Base-by-base conservation (phyloP, 2,329 filamentous ascomycete genomes). In the Arthrobotrys sinensis region DNA sequence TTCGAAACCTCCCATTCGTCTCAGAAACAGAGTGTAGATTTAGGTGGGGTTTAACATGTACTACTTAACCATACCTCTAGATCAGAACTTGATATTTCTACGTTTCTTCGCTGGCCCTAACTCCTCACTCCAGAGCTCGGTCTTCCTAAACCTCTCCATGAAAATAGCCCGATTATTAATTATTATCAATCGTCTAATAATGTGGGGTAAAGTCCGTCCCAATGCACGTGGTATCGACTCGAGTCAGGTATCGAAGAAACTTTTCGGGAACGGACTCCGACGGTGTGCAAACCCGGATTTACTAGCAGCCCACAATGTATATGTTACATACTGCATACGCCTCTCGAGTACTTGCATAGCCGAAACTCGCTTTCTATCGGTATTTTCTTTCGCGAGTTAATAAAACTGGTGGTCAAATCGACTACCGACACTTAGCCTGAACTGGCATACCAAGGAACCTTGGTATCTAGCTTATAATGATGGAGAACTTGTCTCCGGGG, bases 241-340 rank as follows among this genome's bases (percentile, higher is more conserved):
- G 45, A 36, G 45, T 48, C 45, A 65, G 21, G 6, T 16, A 52
- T 38, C 12, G n/a, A n/a, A 4, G 50, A 48, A 65, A 16, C 21
- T 36, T 71, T 66, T 60, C 69, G 69, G 69, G 38, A 73, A 46
- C 57, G 12, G n/a, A 8, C 46, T 66, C 69, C 69, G 69, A 66
- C 69, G 62, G 69, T 38, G 50, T 66, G 69, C 21, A 43, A 73
- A 65, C 32, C 68, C 68, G 68, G 36, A 53, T 60, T 60, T 28
- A 7, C 7, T 40, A 34, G 19, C 1, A 14, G n/a, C 36, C 36
- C n/a, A 16, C 36, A 14, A 40, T 11, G 53, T 60, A 12, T 8
- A 19, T n/a, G 21, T 32, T 28, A 43, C 19, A 40, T 60, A 43
- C 11, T 16, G 55, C 36, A 60, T 43, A 60, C 55, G 36, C 34